Percentiles rank a stretch among this genome's conserved stretches.
Conservation (phyloP, 768 basidiomycete genomes). For the Cytidiella melzeri region DNA sequence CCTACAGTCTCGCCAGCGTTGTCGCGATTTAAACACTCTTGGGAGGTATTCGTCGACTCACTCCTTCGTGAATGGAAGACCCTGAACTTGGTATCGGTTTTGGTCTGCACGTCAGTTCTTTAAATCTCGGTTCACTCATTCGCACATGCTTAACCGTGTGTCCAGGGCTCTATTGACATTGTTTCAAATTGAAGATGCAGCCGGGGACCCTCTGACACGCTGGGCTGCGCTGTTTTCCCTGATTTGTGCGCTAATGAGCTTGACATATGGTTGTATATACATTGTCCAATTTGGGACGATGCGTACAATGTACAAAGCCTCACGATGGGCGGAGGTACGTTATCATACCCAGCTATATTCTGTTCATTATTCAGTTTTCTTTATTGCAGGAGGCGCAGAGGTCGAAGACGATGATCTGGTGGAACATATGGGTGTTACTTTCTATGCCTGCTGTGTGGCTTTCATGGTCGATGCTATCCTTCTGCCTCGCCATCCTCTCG, state of each 20-base stretch:
- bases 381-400: slow-evolving; percentile 48
- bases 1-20: slow-evolving; percentile 56
- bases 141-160: not conserved
- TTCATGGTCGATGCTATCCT: slow-evolving; percentile 69
- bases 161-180: slow-evolving; percentile 62
- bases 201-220: slow-evolving; percentile 54
- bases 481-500: slow-evolving; percentile 54
- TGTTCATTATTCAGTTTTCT: not conserved
- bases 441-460: slow-evolving; percentile 68
- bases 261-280: slow-evolving; percentile 69
- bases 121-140: not conserved
- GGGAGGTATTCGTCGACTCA: slow-evolving; percentile 69
- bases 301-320: slow-evolving; percentile 66
- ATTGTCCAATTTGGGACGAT: slow-evolving; percentile 68
- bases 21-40: slow-evolving; percentile 54
- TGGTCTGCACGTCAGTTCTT: slow-evolving; percentile 42
- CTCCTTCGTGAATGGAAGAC: slow-evolving; percentile 75
- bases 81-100: slow-evolving; percentile 63
- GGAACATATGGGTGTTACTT: slow-evolving; percentile 69
- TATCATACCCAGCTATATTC: not conserved
- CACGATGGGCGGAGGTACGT: slow-evolving; percentile 63
- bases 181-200: slow-evolving; percentile 50
- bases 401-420: slow-evolving; percentile 39
- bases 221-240: slow-evolving; percentile 60
- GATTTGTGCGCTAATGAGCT: slow-evolving; percentile 60